Evolutionary conservation across 225 moss, liverwort and hornwort genomes (phyloP), one percentile per base, ranked within the genome.

Genomic region (Marchantia polymorpha): DNA sequence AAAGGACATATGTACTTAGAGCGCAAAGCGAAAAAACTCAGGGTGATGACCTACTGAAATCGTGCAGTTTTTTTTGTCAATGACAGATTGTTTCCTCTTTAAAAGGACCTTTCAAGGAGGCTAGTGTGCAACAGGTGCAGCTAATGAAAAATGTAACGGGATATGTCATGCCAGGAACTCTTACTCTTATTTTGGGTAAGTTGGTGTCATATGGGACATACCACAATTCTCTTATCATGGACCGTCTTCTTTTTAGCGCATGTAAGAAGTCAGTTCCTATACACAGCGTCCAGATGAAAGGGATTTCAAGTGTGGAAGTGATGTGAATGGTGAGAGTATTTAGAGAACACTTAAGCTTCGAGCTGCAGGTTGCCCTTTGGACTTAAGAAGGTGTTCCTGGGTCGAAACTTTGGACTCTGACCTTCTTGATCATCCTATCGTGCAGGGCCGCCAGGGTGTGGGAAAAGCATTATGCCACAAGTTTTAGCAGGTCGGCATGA

Each of bases 111-210:
- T 83, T 93, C 52, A 88, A 88, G 17, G 89, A 87, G 78, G 69
- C 79, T 68, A 29, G 56, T 48, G 60, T 90, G 63, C 82, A 91
- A 85, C 83, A 84, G 64, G 84, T 93, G 74, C 85, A 88, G 27
- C 39, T 95, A 78, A 84, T 95, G 74, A 90, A 79, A 82, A 84
- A 92, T 82, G 84, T 93, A 31, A 92, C 95, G 7, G 95, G 99
- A 66, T 95, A 99, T 74, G 83, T 95, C 47, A 99, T 99, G 99
- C 99, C 99, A 70, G 95, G 93, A 82, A 88, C 93, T 80, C 83
- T 99, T 56, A 99, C 99, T 51, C 93, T 99, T 70, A 78, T 92
- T 17, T 60, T 99, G 80, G 99, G 99, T 97, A 90, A 74, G 88
- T 88, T 52, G 17, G 22, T 60, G 30, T 55, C 54, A 39, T 81